A percentile compares a stretch with the other conserved stretches of the same genome.
Conservation (phyloP, 306 rosid species). For the Quercus glauca region DNA sequence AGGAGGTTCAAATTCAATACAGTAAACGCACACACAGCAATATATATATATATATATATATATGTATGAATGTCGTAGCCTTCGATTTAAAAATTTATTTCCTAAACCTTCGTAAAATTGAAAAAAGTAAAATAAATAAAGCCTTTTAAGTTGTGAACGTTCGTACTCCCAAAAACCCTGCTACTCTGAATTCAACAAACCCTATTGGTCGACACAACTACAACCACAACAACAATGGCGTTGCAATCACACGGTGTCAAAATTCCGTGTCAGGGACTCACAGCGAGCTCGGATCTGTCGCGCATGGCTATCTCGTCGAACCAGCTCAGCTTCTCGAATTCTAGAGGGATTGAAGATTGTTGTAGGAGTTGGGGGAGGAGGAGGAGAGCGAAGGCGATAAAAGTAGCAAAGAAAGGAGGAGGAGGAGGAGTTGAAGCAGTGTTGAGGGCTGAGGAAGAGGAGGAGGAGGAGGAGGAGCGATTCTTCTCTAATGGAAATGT, state of each 20-base stretch:
- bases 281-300: neutral
- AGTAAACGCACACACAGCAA: no score
- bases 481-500: conserved; percentile 33
- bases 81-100: no score
- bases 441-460: conserved; percentile 13
- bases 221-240: conserved; percentile 12
- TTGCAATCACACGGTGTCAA: conserved; percentile 11
- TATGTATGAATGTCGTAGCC: no score
- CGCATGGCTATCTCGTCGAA: neutral
- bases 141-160: no score
- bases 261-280: neutral
- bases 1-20: no score
- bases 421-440: conserved; percentile 9
- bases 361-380: neutral
- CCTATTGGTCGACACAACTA: neutral
- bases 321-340: neutral
- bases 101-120: no score
- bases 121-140: no score
- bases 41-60: no score
- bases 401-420: neutral
- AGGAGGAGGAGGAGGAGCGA: conserved; percentile 21
- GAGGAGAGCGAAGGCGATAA: neutral
- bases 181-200: neutral
- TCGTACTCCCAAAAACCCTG: no score
- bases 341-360: conserved; percentile 10